phyloP scores from a whole-genome alignment of 495 filamentous ascomycete species.

The Xylaria castorea region DNA sequence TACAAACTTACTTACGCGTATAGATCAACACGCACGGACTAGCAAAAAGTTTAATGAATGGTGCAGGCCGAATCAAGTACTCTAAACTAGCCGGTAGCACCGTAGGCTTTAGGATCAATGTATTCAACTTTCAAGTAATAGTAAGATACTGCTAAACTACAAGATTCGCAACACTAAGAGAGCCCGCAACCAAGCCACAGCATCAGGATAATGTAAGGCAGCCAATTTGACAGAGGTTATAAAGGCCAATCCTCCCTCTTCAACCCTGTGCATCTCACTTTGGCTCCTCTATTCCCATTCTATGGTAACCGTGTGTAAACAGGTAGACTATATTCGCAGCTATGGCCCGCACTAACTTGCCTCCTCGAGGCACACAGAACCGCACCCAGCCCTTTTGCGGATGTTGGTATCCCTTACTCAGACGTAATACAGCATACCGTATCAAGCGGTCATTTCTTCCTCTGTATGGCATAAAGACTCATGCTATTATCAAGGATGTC shows the following conservation, averaged over 20 bases:
- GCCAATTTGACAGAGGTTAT: background rate
- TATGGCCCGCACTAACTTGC: background rate
- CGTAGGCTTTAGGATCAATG: background rate
- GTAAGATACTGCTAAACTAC: background rate
- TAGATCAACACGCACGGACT: no score
- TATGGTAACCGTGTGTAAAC: background rate
- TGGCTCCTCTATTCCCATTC: background rate
- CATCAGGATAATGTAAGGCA: background rate
- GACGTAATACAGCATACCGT: background rate
- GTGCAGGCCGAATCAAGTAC: background rate
- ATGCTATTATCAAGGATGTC: slow-evolving; percentile 61
- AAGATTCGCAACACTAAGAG: background rate
- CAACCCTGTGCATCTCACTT: background rate
- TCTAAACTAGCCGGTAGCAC: background rate
- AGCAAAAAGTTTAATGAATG: no score
- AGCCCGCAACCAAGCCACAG: background rate
- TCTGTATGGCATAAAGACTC: slow-evolving; percentile 56
- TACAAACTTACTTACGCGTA: no score
- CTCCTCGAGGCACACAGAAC: background rate
- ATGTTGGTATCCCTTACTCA: background rate
- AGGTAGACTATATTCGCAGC: background rate
- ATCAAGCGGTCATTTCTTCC: slow-evolving; percentile 55
- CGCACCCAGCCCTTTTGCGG: background rate
- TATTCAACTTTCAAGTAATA: background rate
- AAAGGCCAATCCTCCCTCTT: background rate